These are phyloP conservation scores for Termitomyces sp. DNA, from an alignment of 1,284 basidiomycete species.

Conservation along the genomic window DNA sequence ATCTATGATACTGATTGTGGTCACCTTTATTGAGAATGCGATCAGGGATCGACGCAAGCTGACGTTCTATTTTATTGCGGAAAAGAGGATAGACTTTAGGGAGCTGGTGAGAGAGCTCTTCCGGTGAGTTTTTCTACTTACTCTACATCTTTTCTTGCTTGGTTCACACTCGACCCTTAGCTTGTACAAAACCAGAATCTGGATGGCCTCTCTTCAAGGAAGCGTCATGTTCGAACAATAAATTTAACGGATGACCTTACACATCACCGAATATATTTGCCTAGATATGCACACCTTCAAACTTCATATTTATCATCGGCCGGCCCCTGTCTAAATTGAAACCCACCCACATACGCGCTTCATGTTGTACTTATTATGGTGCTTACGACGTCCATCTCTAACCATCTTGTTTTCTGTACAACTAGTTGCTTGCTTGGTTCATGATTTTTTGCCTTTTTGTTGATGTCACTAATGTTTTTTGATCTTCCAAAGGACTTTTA, in stretches of 20 bases:
- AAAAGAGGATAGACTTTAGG: conserved; percentile 95
- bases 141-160: neutral
- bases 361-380: conserved; percentile 11
- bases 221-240: conserved; percentile 34
- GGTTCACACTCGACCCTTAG: conserved; percentile 27
- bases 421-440: conserved; percentile 9
- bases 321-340: conserved; percentile 10
- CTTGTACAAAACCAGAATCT: conserved; percentile 75
- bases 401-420: conserved; percentile 16
- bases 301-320: conserved; percentile 11
- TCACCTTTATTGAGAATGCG: neutral
- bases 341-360: conserved; percentile 1
- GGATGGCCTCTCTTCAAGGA: conserved; percentile 65
- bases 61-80: conserved; percentile 96
- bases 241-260: neutral
- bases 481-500: conserved; percentile 13
- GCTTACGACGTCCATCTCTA: conserved; percentile 4
- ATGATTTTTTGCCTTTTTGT: conserved; percentile 11
- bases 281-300: conserved; percentile 17
- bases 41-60: conserved; percentile 91
- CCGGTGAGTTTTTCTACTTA: conserved; percentile 46
- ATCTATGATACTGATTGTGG: neutral
- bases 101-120: conserved; percentile 92
- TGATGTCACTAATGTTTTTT: conserved; percentile 11
- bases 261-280: conserved; percentile 3